A percentile compares a stretch with the other conserved stretches of the same genome.
phyloP scores from a whole-genome alignment of 139 green algal species.

The Chara braunii region DNA sequence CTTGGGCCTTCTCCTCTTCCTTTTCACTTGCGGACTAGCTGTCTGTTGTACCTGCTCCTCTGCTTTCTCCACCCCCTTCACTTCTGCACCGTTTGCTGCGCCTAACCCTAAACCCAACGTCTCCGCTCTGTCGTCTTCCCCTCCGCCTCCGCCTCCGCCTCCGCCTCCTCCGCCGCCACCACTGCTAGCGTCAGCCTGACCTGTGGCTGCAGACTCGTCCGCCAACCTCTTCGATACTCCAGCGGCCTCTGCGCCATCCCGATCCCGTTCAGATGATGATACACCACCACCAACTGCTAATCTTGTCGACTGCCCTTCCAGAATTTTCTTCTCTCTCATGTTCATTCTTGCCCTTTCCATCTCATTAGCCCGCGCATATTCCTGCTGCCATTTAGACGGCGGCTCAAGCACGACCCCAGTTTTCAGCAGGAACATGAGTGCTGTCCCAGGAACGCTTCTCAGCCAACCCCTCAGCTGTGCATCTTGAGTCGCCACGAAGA shows the following conservation, averaged over 20 bases:
- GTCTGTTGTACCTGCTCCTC: neutral
- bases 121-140: neutral
- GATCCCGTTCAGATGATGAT: neutral
- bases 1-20: slow-evolving; percentile 4
- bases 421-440: slow-evolving; percentile 11
- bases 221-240: too few relatives aligned
- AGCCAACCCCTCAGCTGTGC: slow-evolving; percentile 12
- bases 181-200: neutral
- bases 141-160: neutral
- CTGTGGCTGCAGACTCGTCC: too few relatives aligned
- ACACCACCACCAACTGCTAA: slow-evolving; percentile 1
- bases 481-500: slow-evolving; percentile 41
- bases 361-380: neutral
- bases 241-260: neutral
- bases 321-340: too few relatives aligned
- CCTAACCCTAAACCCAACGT: neutral
- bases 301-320: too few relatives aligned
- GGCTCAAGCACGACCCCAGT: slow-evolving; percentile 27
- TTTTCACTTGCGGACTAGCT: neutral
- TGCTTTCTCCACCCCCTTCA: neutral
- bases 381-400: slow-evolving; percentile 31
- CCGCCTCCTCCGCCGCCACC: neutral
- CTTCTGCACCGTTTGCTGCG: neutral
- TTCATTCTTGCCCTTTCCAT: slow-evolving; percentile 7
- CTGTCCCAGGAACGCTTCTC: slow-evolving; percentile 4